Evolutionary conservation across 305 asterid genomes (phyloP).

Genomic region (Striga hermonthica): DNA sequence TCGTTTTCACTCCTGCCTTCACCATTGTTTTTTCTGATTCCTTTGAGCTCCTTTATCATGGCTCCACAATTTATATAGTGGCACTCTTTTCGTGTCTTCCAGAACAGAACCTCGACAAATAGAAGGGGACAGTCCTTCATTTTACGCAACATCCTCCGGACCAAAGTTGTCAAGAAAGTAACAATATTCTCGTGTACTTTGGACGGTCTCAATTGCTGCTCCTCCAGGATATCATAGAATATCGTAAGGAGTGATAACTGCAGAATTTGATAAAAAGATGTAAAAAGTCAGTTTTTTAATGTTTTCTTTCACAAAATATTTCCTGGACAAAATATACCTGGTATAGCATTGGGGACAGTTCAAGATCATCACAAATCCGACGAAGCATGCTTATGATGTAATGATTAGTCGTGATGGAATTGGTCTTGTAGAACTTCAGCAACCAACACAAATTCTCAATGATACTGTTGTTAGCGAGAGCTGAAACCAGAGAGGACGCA

Average conservation of each 20-base stretch:
- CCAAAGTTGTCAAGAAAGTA: conserved; percentile 62
- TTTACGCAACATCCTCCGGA: conserved; percentile 83
- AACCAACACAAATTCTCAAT: conserved; percentile 85
- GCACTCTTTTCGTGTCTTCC: conserved; percentile 81
- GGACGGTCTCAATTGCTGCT: conserved; percentile 80
- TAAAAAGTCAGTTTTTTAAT: background rate
- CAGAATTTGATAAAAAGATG: conserved; percentile 27
- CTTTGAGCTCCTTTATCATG: conserved; percentile 67
- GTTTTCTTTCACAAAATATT: background rate
- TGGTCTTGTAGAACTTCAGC: conserved; percentile 78
- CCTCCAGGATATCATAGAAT: conserved; percentile 84
- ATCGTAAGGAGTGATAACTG: conserved; percentile 80
- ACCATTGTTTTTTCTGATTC: conserved; percentile 39
- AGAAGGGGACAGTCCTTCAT: conserved; percentile 89
- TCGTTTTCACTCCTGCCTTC: conserved; percentile 43
- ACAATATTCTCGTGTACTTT: conserved; percentile 77
- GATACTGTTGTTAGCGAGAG: conserved; percentile 65
- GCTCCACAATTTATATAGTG: conserved; percentile 77
- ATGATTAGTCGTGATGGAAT: conserved; percentile 73
- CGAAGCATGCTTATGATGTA: conserved; percentile 60
- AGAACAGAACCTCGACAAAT: conserved; percentile 74
- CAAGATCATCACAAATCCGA: conserved; percentile 85
- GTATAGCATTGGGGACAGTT: conserved; percentile 90
- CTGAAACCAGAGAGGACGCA: conserved; percentile 67
- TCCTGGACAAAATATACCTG: conserved; percentile 55